Evolutionary conservation across 2,329 filamentous ascomycete species (phyloP), one percentile per base, ranked within the genome.

Genomic region (Emergomyces pasteurianus): DNA sequence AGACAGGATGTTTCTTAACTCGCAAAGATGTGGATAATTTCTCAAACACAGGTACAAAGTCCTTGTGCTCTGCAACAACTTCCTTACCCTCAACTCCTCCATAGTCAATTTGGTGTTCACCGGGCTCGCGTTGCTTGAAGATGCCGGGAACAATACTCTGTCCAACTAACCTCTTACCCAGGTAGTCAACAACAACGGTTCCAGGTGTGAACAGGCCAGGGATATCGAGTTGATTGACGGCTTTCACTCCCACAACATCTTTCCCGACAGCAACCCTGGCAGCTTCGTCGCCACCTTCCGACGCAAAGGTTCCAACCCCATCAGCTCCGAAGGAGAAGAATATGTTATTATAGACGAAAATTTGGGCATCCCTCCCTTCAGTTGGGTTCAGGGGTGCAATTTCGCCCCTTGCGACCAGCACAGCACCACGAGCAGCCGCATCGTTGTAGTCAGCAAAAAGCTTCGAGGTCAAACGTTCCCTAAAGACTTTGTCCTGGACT

Each of bases 281-380:
- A 65, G 94, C 94, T 77, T 99, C 94, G 66, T 99, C 92, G 23
- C 94, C 94, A 66, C 94, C 94, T 77, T 99, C 94, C 2, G 88
- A 92, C 12, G 91, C 92, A 74, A 99, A 99, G 18, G 94, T 99
- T 50, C 94, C 92, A 53, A 97, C 94, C 58, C 94, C 95, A 73
- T 99, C 94, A 52, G 94, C 92, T 64, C 94, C 94, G 68, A 96
- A 97, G 0, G 94, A 97, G 80, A 96, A 99, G 80, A 99, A 99
- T 67, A 99, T 91, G 76, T 99, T 99, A 81, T 97, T 97, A 80
- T 97, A 96, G 28, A 99, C 92, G 70, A 96, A 99, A 66, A 99
- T 99, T 74, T 99, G 94, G 3, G 94, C 94, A 73, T 99, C 92
- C 66, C 83, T 85, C 65, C 82, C 86, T 77, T 99, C 94, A 0